Conservation (phyloP, 2,329 filamentous ascomycete species). For the Cordyceps cicadae region DNA sequence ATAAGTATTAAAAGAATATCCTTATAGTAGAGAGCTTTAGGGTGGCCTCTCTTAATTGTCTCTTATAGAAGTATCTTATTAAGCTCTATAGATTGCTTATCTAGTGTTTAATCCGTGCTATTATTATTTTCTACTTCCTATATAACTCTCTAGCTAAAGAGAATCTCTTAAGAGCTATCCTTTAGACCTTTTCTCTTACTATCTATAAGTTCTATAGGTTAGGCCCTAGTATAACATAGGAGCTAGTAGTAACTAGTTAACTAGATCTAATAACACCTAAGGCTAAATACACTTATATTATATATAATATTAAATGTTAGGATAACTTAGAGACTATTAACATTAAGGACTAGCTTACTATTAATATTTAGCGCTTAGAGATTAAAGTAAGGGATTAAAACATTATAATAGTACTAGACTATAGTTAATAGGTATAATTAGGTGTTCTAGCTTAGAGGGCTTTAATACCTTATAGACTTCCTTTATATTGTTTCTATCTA, state of each 20-base stretch:
- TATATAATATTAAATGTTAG: slow-evolving; percentile 24
- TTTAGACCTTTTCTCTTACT: slow-evolving; percentile 20
- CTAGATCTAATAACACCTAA: slow-evolving; percentile 18
- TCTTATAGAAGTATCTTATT: slow-evolving; percentile 19
- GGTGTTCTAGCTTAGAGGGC: background rate
- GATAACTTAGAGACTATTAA: slow-evolving; percentile 17
- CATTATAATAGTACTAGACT: slow-evolving; percentile 17
- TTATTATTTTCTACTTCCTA: background rate
- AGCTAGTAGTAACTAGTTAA: slow-evolving; percentile 21
- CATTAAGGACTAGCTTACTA: slow-evolving; percentile 19
- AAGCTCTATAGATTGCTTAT: slow-evolving; percentile 19
- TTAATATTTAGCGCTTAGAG: slow-evolving; percentile 18
- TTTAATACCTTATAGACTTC: slow-evolving; percentile 20
- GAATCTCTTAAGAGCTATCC: slow-evolving; percentile 18
- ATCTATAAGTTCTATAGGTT: slow-evolving; percentile 23
- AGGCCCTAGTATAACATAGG: slow-evolving; percentile 21
- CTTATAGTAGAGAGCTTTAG: slow-evolving; percentile 23
- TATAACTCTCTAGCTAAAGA: slow-evolving; percentile 20
- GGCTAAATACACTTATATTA: slow-evolving; percentile 19
- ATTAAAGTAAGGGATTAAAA: slow-evolving; percentile 18
- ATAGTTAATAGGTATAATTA: slow-evolving; percentile 8
- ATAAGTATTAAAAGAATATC: slow-evolving; percentile 23
- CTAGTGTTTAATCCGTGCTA: background rate
- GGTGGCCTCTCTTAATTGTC: slow-evolving; percentile 15
- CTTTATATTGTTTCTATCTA: slow-evolving; percentile 19